Percentiles rank a stretch among this genome's conserved stretches.
Conservation (phyloP, 2,329 filamentous ascomycete species). For the Chaetomiaceae sp. region DNA sequence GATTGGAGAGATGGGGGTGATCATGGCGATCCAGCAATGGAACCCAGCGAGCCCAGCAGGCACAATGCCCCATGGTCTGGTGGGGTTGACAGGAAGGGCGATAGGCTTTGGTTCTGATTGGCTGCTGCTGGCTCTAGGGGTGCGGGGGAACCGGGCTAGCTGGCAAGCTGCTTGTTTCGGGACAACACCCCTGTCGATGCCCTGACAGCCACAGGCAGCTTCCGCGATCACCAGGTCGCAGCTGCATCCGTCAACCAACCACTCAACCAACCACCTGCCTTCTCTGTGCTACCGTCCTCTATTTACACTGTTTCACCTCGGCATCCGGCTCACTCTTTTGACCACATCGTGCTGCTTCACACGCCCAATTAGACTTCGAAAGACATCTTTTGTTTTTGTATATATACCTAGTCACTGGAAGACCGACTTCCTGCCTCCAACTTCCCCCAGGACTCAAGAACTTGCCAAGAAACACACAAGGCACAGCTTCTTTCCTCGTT, state of each 20-base stretch:
- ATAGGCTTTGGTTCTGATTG: background rate
- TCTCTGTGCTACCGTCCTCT: background rate
- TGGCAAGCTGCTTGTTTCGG: slow-evolving; percentile 4
- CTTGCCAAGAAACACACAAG: background rate
- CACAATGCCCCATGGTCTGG: too few relatives aligned
- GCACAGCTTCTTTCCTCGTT: background rate
- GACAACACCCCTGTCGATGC: slow-evolving; percentile 12
- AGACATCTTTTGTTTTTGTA: too few relatives aligned
- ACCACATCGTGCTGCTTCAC: too few relatives aligned
- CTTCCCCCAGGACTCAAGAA: background rate
- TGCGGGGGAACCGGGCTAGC: slow-evolving; percentile 8
- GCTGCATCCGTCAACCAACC: slow-evolving; percentile 17
- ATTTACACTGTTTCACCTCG: slow-evolving; percentile 6
- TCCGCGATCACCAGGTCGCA: slow-evolving; percentile 11
- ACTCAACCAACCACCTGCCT: background rate
- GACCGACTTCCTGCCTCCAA: background rate
- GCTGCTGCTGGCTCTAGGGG: background rate
- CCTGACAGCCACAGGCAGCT: background rate
- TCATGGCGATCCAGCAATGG: too few relatives aligned
- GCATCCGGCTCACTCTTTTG: background rate
- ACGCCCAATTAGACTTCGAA: too few relatives aligned
- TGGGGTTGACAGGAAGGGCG: background rate
- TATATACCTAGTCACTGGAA: too few relatives aligned
- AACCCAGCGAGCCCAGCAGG: too few relatives aligned
- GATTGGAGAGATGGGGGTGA: too few relatives aligned